phyloP scores from a whole-genome alignment of 2,329 filamentous ascomycete genomes.

The Pyrenophora seminiperda region DNA sequence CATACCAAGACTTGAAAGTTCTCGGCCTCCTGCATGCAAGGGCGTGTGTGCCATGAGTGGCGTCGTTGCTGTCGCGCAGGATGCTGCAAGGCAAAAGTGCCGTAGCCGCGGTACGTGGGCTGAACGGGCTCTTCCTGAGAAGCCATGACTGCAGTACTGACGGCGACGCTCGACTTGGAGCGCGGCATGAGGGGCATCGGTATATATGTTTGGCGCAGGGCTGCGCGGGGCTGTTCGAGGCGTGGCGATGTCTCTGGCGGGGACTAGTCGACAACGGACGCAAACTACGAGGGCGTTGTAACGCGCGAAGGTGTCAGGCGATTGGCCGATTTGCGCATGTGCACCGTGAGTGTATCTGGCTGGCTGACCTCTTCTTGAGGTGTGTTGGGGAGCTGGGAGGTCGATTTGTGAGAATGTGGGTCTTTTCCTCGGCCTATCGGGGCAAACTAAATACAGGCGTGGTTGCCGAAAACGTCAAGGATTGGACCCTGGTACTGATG shows the following conservation, averaged over 20 bases:
- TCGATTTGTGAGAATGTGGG: slow-evolving; percentile 21
- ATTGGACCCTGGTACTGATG: slow-evolving; percentile 18
- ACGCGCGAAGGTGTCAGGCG: slow-evolving; percentile 12
- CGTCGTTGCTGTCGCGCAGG: slow-evolving; percentile 47
- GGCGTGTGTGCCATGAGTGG: slow-evolving; percentile 54
- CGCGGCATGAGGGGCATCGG: slow-evolving; percentile 32
- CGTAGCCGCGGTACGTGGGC: slow-evolving; percentile 43
- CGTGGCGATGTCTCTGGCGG: slow-evolving; percentile 24
- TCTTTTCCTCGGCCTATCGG: slow-evolving; percentile 27
- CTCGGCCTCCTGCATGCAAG: slow-evolving; percentile 54
- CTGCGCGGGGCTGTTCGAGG: slow-evolving; percentile 27
- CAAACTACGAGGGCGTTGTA: slow-evolving; percentile 20
- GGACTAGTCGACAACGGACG: slow-evolving; percentile 11
- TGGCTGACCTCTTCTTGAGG: slow-evolving; percentile 19
- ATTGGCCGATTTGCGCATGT: slow-evolving; percentile 31
- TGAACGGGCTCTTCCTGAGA: slow-evolving; percentile 53
- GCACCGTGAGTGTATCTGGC: slow-evolving; percentile 24
- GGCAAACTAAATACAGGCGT: slow-evolving; percentile 16
- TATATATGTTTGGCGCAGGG: slow-evolving; percentile 25
- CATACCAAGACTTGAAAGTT: slow-evolving; percentile 53
- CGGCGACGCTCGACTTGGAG: slow-evolving; percentile 26
- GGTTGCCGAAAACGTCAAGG: slow-evolving; percentile 22
- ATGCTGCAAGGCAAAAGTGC: slow-evolving; percentile 33
- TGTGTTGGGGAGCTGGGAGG: slow-evolving; percentile 19
- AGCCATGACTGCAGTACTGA: slow-evolving; percentile 44